phyloP scores from a whole-genome alignment of 2,329 filamentous ascomycete genomes.

The Emergomyces orientalis region DNA sequence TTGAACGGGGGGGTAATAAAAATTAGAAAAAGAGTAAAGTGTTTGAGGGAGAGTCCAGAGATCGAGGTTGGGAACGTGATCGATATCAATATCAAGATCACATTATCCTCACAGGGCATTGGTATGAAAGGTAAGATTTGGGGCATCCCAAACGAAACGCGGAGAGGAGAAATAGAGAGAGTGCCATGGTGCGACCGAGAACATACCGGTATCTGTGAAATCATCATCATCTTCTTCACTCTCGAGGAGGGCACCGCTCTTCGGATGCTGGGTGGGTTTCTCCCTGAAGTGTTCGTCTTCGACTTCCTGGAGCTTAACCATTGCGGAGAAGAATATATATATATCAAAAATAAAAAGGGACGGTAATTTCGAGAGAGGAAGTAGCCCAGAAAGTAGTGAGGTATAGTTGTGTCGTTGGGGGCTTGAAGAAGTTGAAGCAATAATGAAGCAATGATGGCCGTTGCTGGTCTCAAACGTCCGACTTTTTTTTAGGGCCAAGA shows the following conservation, averaged over 20 bases:
- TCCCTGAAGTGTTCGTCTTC: conserved; percentile 86
- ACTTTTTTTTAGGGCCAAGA: conserved; percentile 4
- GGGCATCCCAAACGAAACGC: no score
- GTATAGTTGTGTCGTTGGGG: no score
- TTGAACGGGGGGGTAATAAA: not conserved
- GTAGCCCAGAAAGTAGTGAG: not conserved
- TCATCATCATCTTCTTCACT: conserved; percentile 65
- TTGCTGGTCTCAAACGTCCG: not conserved
- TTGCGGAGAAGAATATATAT: conserved; percentile 30
- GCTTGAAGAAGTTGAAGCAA: no score
- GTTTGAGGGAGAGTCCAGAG: not conserved
- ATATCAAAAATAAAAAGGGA: not conserved
- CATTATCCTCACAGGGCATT: not conserved
- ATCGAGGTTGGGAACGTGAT: not conserved
- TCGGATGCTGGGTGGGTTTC: conserved; percentile 51
- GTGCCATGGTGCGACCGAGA: conserved; percentile 27
- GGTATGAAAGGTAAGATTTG: not conserved
- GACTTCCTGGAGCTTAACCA: conserved; percentile 96
- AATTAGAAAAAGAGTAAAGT: not conserved
- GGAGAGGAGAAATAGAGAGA: no score
- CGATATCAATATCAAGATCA: not conserved
- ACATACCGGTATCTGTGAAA: conserved; percentile 79
- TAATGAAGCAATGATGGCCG: not conserved
- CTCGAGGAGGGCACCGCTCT: conserved; percentile 46
- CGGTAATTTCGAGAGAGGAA: not conserved